Evolutionary conservation across 805 yeast species (phyloP).

Genomic region (Metschnikowia proteae): DNA sequence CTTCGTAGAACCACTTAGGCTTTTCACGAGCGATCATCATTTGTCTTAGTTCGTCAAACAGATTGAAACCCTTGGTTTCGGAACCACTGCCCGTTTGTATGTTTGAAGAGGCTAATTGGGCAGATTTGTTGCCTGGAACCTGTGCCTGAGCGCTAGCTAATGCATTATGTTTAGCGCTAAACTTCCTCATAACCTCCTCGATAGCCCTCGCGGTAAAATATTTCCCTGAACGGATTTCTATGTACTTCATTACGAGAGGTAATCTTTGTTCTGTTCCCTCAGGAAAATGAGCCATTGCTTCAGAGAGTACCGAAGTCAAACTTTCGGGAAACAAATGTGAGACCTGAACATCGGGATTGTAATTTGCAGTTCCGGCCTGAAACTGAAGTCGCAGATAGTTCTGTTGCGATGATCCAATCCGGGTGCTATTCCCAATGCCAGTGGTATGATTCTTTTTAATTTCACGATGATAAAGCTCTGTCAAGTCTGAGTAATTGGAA

Average conservation of each 20-base stretch:
- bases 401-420: neutral
- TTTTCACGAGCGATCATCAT: neutral
- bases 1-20: conserved; percentile 15
- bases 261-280: neutral
- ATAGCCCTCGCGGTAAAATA: neutral
- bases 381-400: neutral
- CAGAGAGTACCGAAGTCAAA: neutral
- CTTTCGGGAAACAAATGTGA: neutral
- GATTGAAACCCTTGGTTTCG: too few relatives aligned
- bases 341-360: too few relatives aligned
- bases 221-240: neutral
- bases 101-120: too few relatives aligned
- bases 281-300: neutral
- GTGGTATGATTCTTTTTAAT: too few relatives aligned
- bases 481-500: conserved; percentile 12
- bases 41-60: neutral
- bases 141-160: neutral
- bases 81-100: too few relatives aligned
- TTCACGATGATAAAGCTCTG: conserved; percentile 5
- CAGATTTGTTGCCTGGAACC: neutral
- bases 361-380: neutral
- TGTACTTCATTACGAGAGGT: neutral
- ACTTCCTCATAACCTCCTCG: neutral
- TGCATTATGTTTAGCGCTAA: neutral
- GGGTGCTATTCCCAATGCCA: neutral